phyloP scores from a whole-genome alignment of 176 grass and related monocot species.

The Musa acuminata region DNA sequence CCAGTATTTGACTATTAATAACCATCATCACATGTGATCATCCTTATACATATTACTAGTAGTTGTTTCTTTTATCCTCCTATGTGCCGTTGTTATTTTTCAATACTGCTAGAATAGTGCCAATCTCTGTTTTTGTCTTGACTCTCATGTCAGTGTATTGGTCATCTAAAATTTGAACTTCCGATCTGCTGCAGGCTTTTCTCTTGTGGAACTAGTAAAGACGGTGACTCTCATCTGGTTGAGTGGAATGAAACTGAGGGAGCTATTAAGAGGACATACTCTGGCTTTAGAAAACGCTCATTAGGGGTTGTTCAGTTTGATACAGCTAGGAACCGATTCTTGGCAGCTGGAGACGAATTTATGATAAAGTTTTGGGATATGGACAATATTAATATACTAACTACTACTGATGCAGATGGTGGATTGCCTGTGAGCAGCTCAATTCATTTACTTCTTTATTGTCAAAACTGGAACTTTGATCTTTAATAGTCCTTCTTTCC shows the following conservation, averaged over 20 bases:
- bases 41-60: background rate
- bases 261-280: slow-evolving; percentile 85
- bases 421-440: slow-evolving; percentile 74
- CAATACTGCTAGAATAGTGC: no score
- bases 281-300: slow-evolving; percentile 84
- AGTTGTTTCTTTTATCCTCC: no score
- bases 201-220: slow-evolving; percentile 97
- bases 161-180: background rate
- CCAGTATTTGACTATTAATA: no score
- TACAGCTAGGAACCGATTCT: slow-evolving; percentile 79
- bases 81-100: no score
- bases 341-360: slow-evolving; percentile 96
- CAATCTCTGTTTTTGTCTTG: background rate
- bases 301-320: slow-evolving; percentile 90
- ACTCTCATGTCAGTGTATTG: background rate
- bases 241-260: slow-evolving; percentile 99
- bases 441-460: background rate
- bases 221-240: slow-evolving; percentile 91
- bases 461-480: slow-evolving; percentile 1
- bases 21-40: background rate
- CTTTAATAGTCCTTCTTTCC: slow-evolving; percentile 15
- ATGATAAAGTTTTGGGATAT: slow-evolving; percentile 99
- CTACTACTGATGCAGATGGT: slow-evolving; percentile 68
- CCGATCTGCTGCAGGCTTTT: slow-evolving; percentile 54
- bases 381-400: slow-evolving; percentile 80